Percentiles rank a stretch among this genome's conserved stretches.
Evolutionary conservation across 139 green algal genomes (phyloP).

Genomic region (Bryopsis sp.): DNA sequence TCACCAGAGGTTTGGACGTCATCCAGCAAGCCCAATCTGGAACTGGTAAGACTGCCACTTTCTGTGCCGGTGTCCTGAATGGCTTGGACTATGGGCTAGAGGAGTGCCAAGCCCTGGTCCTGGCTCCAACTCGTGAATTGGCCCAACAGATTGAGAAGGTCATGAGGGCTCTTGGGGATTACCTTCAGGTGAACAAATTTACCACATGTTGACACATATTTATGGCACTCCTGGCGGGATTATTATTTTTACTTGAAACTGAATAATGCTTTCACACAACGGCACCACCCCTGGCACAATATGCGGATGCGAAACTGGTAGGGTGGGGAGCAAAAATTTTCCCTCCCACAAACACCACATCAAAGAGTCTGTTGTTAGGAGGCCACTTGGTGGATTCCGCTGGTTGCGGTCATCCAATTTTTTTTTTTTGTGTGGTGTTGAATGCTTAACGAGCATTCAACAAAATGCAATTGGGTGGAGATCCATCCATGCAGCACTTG

Average conservation of each 20-base stretch:
- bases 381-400: no score
- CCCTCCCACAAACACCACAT: no score
- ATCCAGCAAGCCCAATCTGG: constrained; percentile 99
- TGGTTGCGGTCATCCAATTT: no score
- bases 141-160: constrained; percentile 99
- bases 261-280: neutral
- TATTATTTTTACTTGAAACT: neutral
- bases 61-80: constrained; percentile 97
- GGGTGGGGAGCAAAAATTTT: no score
- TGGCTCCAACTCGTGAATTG: constrained; percentile 97
- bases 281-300: no score
- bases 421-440: no score
- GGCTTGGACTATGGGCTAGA: constrained; percentile 89
- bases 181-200: constrained; percentile 57
- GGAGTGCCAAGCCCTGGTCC: constrained; percentile 96
- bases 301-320: no score
- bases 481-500: no score
- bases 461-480: no score
- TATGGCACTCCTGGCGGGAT: neutral
- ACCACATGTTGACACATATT: neutral
- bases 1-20: constrained; percentile 94
- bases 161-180: constrained; percentile 95
- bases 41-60: constrained; percentile 99
- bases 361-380: no score
- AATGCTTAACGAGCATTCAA: no score